phyloP scores from a whole-genome alignment of 176 grass and related monocot genomes.

The Triticum turgidum region DNA sequence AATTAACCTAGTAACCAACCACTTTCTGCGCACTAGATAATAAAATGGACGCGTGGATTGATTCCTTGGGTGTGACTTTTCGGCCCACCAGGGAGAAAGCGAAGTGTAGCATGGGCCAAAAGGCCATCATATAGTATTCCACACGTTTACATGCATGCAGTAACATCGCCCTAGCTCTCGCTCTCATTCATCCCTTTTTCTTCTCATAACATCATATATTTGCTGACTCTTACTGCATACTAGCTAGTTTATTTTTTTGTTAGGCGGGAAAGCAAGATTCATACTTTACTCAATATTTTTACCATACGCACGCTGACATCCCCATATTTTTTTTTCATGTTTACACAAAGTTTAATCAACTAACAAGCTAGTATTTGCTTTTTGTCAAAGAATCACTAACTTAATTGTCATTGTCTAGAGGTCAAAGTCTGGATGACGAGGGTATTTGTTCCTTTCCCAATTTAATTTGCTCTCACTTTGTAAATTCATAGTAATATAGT shows the following conservation, averaged over 20 bases:
- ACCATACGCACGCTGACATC: background rate
- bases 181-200: background rate
- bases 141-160: background rate
- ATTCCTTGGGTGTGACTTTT: background rate
- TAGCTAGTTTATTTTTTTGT: background rate
- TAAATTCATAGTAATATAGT: background rate
- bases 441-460: background rate
- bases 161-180: background rate
- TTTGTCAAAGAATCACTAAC: background rate
- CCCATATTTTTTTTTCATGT: too few species aligned
- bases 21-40: background rate
- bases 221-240: background rate
- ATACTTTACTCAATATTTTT: background rate
- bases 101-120: background rate
- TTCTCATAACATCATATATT: background rate
- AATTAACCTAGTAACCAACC: too few species aligned
- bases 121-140: background rate
- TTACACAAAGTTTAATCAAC: background rate
- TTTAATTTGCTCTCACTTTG: background rate
- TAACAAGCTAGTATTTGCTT: background rate
- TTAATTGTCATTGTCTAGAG: too few species aligned
- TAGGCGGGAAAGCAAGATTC: background rate
- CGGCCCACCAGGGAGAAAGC: background rate
- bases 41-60: background rate
- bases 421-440: background rate